Evolutionary conservation across 306 rosid genomes (phyloP), one percentile per base, ranked within the genome.

Genomic region (Cicer judaicum): DNA sequence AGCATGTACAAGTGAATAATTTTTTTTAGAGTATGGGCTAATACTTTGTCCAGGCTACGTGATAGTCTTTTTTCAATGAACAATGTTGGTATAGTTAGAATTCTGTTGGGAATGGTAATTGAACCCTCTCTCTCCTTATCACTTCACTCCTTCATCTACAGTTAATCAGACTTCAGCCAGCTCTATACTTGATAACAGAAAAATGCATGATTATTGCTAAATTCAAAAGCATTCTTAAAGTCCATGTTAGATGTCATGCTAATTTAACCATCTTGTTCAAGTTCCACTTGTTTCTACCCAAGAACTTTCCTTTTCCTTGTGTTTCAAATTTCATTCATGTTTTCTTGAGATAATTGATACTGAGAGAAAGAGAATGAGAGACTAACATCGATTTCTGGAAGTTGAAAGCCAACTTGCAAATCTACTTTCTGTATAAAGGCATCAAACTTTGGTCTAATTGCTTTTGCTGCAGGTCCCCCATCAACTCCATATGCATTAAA

Each of bases 301-400:
- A 21, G 52, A 55, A 18, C 15, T 41, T 79, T 42, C 14, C 42
- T 74, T 65, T 61, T 13, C 13, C 59, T 5, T 50, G 62, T 49
- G 52, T 47, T 57, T 69, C 69, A 74, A 67, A 10, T 46, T 40
- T 63, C 64, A 74, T 62, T 15, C 62, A 40, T 10, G 72, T 19
- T 59, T 59, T 47, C 73, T 60, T 43, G 46, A 72, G 48, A 74
- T 38, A 8, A 66, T 34, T 13, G 42, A 65, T 4, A 53, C 11
- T 41, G 43, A 18, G 69, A 24, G 29, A 64, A 71, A 76, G 41
- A 44, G 67, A 64, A 43, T 5, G 19, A 71, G 81, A 70, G 72
- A 80, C 85, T 84, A 68, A 86, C 90, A 54, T 85, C 85, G 63
- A 88, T 68, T 29, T 82, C 78, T 75, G 90, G 87, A 80, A 86